Conservation (phyloP, 352 stramenopile species). For the Elongisporangium prolatum region DNA sequence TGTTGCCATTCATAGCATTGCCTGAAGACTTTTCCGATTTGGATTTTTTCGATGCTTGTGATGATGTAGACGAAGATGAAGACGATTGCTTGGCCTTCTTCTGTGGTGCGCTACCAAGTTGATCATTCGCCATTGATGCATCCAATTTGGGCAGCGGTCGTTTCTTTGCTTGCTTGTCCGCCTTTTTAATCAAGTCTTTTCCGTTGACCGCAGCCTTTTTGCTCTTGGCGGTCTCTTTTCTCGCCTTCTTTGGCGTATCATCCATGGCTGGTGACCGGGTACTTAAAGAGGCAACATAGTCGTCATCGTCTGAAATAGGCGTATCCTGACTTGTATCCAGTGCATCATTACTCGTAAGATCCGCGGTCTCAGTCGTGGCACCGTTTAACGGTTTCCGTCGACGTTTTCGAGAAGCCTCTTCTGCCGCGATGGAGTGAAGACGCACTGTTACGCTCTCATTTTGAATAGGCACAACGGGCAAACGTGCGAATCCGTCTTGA, state of each 20-base stretch:
- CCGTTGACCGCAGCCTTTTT: slow-evolving; percentile 20
- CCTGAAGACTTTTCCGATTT: slow-evolving; percentile 15
- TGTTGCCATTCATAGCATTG: slow-evolving; percentile 5
- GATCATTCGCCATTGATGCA: background rate
- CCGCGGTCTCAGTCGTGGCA: background rate
- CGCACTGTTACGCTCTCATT: slow-evolving; percentile 50
- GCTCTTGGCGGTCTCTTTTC: slow-evolving; percentile 25
- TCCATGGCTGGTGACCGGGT: background rate
- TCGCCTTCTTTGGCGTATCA: slow-evolving; percentile 28
- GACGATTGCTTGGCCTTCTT: slow-evolving; percentile 11
- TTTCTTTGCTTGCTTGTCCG: slow-evolving; percentile 35
- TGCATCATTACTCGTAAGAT: background rate
- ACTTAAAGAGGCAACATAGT: slow-evolving; percentile 2
- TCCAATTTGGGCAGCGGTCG: background rate
- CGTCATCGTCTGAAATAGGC: slow-evolving; percentile 8
- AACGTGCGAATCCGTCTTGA: slow-evolving; percentile 41
- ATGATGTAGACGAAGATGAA: slow-evolving; percentile 14
- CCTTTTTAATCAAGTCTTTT: slow-evolving; percentile 26
- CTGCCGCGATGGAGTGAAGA: slow-evolving; percentile 27
- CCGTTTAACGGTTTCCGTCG: slow-evolving; percentile 32
- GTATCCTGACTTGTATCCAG: slow-evolving; percentile 5
- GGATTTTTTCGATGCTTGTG: slow-evolving; percentile 13
- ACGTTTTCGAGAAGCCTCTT: slow-evolving; percentile 44
- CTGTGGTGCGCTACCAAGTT: slow-evolving; percentile 7
- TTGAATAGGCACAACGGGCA: slow-evolving; percentile 47